Base-by-base conservation (phyloP, 176 grass and related monocot genomes). In the Saccharum spontaneum region DNA sequence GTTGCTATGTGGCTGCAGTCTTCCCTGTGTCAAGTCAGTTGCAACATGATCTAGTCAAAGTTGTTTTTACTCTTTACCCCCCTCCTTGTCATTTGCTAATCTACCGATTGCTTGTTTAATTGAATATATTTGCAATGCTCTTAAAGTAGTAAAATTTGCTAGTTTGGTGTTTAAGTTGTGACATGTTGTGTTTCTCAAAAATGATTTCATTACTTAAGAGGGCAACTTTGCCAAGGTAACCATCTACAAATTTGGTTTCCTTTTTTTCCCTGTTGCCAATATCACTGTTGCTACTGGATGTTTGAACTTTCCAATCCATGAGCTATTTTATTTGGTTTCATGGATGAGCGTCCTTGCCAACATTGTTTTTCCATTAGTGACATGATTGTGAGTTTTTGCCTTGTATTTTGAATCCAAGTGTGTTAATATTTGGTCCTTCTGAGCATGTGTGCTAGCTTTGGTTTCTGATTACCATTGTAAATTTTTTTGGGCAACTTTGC, bases 191-290 rank as follows among this genome's bases (percentile, higher is more conserved):
- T 37, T 68, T 34, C 3, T 38, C 34, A 38, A n/a, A 70, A 70
- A 41, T 10, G 4, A 2, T 20, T 71, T 12, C 24, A 20, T 69
- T 89, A 49, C 6, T 31, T 63, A 3, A 17, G 10, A 63, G 38
- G 83, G 80, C 85, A 87, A 90, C 85, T 87, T 84, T 90, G 80
- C 89, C 89, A 17, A 90, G 76, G 85, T 76, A 84, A 69, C 80
- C 89, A 87, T 87, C n/a, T 71, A 18, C 36, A 70, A 15, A 87
- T 90, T 87, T 87, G 85, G 85, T 87, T 87, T 23, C 85, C 89
- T 87, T 83, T 87, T 87, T 90, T 90, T 80, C 76, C 89, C 89
- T 76, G 76, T 84, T 90, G 85, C 80, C 85, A 69, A 90, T 12
- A 90, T 87, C 4, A 30, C 6, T 24, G 60, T 36, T 62, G 80